Base-by-base conservation (phyloP, 768 basidiomycete genomes). In the Kwoniella sp. region DNA sequence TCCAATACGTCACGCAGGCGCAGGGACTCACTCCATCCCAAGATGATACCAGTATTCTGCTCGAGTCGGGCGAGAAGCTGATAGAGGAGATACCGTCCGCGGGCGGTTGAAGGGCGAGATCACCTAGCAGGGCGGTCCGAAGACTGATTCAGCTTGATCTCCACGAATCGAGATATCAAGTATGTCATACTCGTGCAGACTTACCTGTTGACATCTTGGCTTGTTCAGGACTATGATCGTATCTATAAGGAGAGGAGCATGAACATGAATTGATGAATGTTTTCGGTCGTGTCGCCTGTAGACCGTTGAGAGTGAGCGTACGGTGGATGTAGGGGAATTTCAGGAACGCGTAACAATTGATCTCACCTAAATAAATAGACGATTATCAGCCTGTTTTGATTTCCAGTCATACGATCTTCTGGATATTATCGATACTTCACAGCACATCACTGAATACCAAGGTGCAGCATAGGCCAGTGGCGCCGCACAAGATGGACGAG, bases 1-100 rank as follows among this genome's bases (percentile, higher is more conserved):
- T 26, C 15, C 26, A 11, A 25, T 23, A 47, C 23, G 20, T 29
- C 26, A n/a, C n/a, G n/a, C n/a, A n/a, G n/a, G n/a, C n/a, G n/a
- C n/a, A n/a, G n/a, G n/a, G n/a, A 73, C 86, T 70, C 60, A 87
- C 86, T 25, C 90, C 87, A 81, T 98, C 95, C 95, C 95, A 98
- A 66, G 90, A 89, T 13, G 91, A 87, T 20, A 90, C 91, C 0
- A 97, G 82, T 0, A 98, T 82, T 22, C 89, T 87, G 60, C 89
- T 85, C 1, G 93, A 88, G 77, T 90, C 86, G 2, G 92, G 90
- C 23, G 92, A 91, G 81, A 90, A 97, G 31, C 86, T 85, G 29
- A 97, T 82, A 41, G 87, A 85, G 1, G 92, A 90, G 55, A 95
- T 86, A 72, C 89, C 90, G 82, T 96, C 93, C 71, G 91, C 89